phyloP scores from a whole-genome alignment of 192 early-diverging fungal genomes.

The Coemansia umbellata region DNA sequence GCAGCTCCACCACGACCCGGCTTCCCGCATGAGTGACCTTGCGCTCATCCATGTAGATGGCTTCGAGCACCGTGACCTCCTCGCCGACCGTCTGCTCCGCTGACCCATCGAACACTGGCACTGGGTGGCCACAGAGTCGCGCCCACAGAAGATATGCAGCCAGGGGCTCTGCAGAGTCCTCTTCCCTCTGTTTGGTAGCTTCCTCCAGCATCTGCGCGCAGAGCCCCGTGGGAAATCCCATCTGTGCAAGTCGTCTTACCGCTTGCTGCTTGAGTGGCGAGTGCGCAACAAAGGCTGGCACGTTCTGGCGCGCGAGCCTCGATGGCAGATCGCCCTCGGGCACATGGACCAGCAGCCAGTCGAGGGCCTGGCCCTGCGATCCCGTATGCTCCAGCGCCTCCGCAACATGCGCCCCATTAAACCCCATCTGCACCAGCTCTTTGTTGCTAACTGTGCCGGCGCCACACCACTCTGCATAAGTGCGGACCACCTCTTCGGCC shows the following conservation, averaged over 20 bases:
- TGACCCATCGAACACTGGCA: no score
- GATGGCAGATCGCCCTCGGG: conserved; percentile 75
- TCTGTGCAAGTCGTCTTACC: conserved; percentile 14
- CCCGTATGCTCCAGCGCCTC: conserved; percentile 66
- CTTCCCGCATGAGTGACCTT: not conserved
- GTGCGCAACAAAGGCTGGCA: no score
- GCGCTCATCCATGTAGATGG: conserved; percentile 27
- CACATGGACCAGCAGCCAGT: conserved; percentile 88
- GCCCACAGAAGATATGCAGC: conserved; percentile 8
- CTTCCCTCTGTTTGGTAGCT: not conserved
- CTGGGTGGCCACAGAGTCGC: conserved; percentile 2
- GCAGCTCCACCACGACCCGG: conserved; percentile 13
- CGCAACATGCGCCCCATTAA: conserved; percentile 63
- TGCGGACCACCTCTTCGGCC: conserved; percentile 67
- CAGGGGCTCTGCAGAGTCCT: conserved; percentile 2
- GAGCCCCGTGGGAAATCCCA: conserved; percentile 20
- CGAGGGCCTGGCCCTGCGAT: conserved; percentile 54
- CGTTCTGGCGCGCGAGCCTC: conserved; percentile 24
- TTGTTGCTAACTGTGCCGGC: no score
- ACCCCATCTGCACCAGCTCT: conserved; percentile 55
- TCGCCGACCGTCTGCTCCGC: conserved; percentile 7
- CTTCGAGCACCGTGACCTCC: conserved; percentile 21
- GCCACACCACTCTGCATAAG: conserved; percentile 1
- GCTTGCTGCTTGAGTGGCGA: conserved; percentile 6
- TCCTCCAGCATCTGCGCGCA: not conserved